Percentiles rank a stretch among this genome's conserved stretches.
Evolutionary conservation across 2,329 filamentous ascomycete genomes (phyloP).

Genomic region (Aureobasidium zeae): DNA sequence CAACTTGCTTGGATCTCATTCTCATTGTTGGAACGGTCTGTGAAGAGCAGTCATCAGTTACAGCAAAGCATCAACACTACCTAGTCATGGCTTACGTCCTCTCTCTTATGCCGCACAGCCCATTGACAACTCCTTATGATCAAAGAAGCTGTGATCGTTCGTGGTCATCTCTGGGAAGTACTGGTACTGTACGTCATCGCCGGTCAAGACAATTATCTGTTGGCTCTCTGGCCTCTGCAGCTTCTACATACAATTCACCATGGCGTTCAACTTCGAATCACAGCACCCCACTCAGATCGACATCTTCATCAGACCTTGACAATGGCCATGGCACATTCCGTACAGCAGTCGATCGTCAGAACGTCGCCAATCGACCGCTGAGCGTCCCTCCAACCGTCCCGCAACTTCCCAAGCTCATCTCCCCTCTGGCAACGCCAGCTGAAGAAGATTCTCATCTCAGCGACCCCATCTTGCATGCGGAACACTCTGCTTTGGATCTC

Average conservation of each 20-base stretch:
- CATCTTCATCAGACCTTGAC: conserved; percentile 11
- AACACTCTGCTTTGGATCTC: conserved; percentile 1
- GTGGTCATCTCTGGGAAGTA: conserved; percentile 16
- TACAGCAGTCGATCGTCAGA: neutral
- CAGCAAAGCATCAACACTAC: conserved; percentile 3
- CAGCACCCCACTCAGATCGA: conserved; percentile 8
- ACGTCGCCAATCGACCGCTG: neutral
- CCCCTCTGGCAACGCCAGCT: neutral
- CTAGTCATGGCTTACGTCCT: conserved; percentile 18
- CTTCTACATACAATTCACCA: conserved; percentile 7
- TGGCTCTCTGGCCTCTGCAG: conserved; percentile 14
- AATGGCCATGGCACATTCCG: neutral
- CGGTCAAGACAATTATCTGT: conserved; percentile 13
- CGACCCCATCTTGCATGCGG: neutral
- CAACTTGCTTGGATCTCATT: conserved; percentile 6
- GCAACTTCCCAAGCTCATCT: neutral
- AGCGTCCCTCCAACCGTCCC: conserved; percentile 8
- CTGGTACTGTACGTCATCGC: conserved; percentile 2
- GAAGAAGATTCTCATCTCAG: neutral
- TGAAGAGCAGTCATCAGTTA: conserved; percentile 8
- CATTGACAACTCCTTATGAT: conserved; percentile 7
- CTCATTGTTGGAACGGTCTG: neutral
- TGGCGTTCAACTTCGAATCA: conserved; percentile 5
- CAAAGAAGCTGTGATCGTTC: conserved; percentile 11
- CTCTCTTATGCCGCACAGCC: conserved; percentile 16